Evolutionary conservation across 768 basidiomycete genomes (phyloP).

Genomic region (Clavaria fumosa): DNA sequence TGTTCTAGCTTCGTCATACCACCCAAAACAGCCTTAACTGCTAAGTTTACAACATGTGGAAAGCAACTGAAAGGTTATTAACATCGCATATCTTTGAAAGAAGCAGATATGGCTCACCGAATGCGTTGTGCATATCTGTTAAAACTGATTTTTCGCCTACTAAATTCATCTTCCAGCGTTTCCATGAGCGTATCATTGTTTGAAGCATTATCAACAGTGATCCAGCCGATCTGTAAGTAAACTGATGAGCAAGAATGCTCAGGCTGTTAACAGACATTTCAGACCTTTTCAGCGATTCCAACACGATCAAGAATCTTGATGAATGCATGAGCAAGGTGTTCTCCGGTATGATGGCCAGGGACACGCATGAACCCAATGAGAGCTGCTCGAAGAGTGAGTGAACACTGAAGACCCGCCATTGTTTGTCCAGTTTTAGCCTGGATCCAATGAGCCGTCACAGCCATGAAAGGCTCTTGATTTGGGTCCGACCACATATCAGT

Average conservation of each 20-base stretch:
- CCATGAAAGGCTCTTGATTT: slow-evolving; percentile 24
- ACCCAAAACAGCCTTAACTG: slow-evolving; percentile 17
- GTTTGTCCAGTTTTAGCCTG: slow-evolving; percentile 11
- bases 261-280: slow-evolving; percentile 3
- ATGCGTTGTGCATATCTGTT: slow-evolving; percentile 12
- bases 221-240: slow-evolving; percentile 24
- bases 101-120: slow-evolving; percentile 10
- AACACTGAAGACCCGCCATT: slow-evolving; percentile 11
- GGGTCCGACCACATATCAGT: slow-evolving; percentile 24
- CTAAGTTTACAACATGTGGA: slow-evolving; percentile 20
- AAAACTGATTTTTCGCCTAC: slow-evolving; percentile 13
- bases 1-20: slow-evolving; percentile 13
- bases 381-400: slow-evolving; percentile 17
- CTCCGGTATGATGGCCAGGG: slow-evolving; percentile 23
- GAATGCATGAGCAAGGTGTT: slow-evolving; percentile 22
- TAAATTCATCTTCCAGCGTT: slow-evolving; percentile 11
- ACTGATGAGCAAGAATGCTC: background rate
- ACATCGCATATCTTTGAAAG: slow-evolving; percentile 2
- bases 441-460: slow-evolving; percentile 28
- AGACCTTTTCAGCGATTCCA: slow-evolving; percentile 16
- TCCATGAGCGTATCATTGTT: slow-evolving; percentile 21
- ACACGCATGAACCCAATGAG: slow-evolving; percentile 23
- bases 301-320: slow-evolving; percentile 17
- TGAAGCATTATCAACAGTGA: slow-evolving; percentile 20
- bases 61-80: slow-evolving; percentile 15